These are phyloP conservation scores for Acer saccharum DNA, from an alignment of 345 rosid genomes.

Conservation along the genomic window DNA sequence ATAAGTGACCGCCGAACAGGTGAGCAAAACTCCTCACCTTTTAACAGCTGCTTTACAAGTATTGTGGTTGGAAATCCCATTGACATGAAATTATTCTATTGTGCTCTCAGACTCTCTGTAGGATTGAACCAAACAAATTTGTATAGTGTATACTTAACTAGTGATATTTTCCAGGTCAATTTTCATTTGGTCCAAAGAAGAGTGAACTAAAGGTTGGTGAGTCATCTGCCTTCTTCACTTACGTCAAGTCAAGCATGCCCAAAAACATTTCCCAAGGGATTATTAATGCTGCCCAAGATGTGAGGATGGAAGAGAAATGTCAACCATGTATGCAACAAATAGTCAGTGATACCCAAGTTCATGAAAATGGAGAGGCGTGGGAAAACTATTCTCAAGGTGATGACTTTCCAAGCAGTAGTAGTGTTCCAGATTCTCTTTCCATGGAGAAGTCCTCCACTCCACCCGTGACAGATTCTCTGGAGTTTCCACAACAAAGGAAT, in stretches of 20 bases:
- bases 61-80: constrained; percentile 10
- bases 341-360: constrained; percentile 37
- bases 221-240: constrained; percentile 96
- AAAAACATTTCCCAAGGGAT: constrained; percentile 33
- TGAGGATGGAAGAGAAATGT: constrained; percentile 39
- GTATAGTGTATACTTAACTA: not conserved
- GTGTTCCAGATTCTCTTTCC: constrained; percentile 54
- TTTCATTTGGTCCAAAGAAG: constrained; percentile 73
- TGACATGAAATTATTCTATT: not conserved
- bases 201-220: constrained; percentile 76
- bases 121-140: not conserved
- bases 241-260: constrained; percentile 63
- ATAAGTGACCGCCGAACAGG: constrained; percentile 69
- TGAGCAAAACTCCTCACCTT: constrained; percentile 27
- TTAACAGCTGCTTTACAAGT: constrained; percentile 10
- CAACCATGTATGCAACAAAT: constrained; percentile 32
- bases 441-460: constrained; percentile 66
- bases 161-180: constrained; percentile 54
- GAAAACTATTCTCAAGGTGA: constrained; percentile 59
- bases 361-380: constrained; percentile 53
- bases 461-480: constrained; percentile 52
- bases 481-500: constrained; percentile 46
- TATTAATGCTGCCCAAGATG: constrained; percentile 23
- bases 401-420: constrained; percentile 56
- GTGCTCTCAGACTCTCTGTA: constrained; percentile 8